Evolutionary conservation across 108 stramenopile species (phyloP), one percentile per base, ranked within the genome.

Genomic region (Nitzschia sp.): DNA sequence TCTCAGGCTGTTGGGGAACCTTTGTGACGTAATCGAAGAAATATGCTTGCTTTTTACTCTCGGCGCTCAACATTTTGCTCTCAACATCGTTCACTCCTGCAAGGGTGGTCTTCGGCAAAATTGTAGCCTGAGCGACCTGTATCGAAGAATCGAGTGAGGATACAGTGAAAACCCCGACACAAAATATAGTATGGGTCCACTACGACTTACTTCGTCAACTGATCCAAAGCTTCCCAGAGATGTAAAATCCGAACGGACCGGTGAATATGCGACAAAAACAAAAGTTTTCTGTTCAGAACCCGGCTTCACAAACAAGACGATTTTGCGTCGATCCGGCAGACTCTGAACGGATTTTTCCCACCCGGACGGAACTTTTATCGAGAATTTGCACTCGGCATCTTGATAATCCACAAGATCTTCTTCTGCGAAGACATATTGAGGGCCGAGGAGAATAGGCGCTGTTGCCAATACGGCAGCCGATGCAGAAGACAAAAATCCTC

Each of bases 181-280:
- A 3, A n/a, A 57, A 28, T 9, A 5, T 8, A 3, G 26, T 17
- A 8, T 17, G 25, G n/a, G 23, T 36, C 28, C 57, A 17, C 25
- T 25, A 8, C 52, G 11, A 47, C 69, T 29, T 25, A 73, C 64
- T 45, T 85, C 63, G 64, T 88, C 88, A 4, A 86, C 85, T 21
- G 61, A 56, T 38, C 93, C 93, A 58, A 95, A 95, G 15, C 79
- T 81, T 2, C 72, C 61, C 0, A 95, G 63, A 2, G 79, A 74
- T 22, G 90, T 91, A 70, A 86, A 95, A 58, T 95, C 93, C 55
- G 85, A 85, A 21, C 90, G 73, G 9, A 91, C 75, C 21, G 93
- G 93, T 0, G 93, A 92, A 75, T 84, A 91, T 11, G 89, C 90
- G 28, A 95, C 69, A 48, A 88, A 87, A 25, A 88, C 30, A 1